These are phyloP conservation scores for Catharanthus roseus DNA, from an alignment of 257 asterid genomes.

Conservation along the genomic window DNA sequence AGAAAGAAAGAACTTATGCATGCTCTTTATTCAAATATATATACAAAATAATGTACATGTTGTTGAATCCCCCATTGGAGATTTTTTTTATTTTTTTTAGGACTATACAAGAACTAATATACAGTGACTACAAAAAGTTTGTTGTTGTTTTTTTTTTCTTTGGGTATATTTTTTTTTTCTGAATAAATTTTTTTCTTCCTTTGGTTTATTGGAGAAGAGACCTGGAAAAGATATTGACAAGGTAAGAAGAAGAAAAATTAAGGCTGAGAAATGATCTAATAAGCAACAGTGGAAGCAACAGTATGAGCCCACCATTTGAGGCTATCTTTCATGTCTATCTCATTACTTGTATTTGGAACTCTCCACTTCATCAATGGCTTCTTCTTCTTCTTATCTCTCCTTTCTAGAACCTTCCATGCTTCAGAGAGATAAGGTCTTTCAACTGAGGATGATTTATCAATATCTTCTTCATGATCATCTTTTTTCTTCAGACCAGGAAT, in stretches of 20 bases:
- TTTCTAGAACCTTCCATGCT: slow-evolving; percentile 39
- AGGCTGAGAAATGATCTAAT: neutral
- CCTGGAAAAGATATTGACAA: neutral
- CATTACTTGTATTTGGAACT: slow-evolving; percentile 29
- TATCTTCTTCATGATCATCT: slow-evolving; percentile 1
- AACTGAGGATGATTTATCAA: neutral
- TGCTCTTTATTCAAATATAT: neutral
- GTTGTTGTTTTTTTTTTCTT: no score
- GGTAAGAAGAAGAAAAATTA: neutral
- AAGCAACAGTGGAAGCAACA: slow-evolving; percentile 50
- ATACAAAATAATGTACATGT: neutral
- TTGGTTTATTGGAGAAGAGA: neutral
- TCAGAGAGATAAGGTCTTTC: slow-evolving; percentile 59
- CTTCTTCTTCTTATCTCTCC: slow-evolving; percentile 9
- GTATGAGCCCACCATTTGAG: slow-evolving; percentile 64
- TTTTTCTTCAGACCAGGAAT: slow-evolving; percentile 39
- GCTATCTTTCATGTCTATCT: slow-evolving; percentile 39
- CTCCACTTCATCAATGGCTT: slow-evolving; percentile 34
- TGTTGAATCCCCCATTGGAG: neutral
- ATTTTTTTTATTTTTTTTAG: no score
- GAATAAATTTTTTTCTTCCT: no score
- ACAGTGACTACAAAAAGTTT: no score
- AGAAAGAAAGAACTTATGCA: no score
- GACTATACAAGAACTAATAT: no score
- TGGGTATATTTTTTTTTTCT: no score